phyloP scores from a whole-genome alignment of 2,329 filamentous ascomycete genomes.

The Immersiporthe knoxdaviesiana region DNA sequence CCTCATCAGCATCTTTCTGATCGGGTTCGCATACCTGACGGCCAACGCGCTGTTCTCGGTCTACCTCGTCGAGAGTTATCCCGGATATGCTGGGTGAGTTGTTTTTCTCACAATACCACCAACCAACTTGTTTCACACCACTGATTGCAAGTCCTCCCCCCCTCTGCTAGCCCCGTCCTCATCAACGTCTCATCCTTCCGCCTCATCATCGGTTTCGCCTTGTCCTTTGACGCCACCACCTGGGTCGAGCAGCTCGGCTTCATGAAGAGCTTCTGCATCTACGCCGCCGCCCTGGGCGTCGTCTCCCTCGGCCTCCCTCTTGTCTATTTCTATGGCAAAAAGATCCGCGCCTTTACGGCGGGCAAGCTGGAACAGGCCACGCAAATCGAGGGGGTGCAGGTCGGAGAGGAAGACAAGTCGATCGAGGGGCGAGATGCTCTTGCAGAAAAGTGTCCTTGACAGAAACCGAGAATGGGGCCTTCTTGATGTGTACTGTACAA shows the following conservation, averaged over 20 bases:
- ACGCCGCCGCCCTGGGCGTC: slow-evolving; percentile 25
- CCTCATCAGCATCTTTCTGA: slow-evolving; percentile 33
- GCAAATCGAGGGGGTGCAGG: background rate
- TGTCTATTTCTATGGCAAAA: slow-evolving; percentile 32
- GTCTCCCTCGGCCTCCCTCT: slow-evolving; percentile 28
- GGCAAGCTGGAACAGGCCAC: slow-evolving; percentile 20
- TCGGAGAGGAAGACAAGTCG: background rate
- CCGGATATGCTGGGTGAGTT: slow-evolving; percentile 26
- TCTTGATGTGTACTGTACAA: background rate
- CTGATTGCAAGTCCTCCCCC: background rate
- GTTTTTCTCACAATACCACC: background rate
- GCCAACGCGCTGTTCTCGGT: slow-evolving; percentile 33
- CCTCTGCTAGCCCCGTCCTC: slow-evolving; percentile 34
- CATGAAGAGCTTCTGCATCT: slow-evolving; percentile 29
- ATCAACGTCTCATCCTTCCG: slow-evolving; percentile 33
- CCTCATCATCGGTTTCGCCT: slow-evolving; percentile 32
- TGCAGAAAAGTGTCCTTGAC: background rate
- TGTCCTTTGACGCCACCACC: slow-evolving; percentile 31
- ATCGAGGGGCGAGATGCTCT: background rate
- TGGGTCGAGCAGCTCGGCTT: slow-evolving; percentile 32
- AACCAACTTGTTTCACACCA: background rate
- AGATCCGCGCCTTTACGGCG: slow-evolving; percentile 25
- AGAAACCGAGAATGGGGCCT: too few relatives aligned
- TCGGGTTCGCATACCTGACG: slow-evolving; percentile 33
- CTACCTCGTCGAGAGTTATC: slow-evolving; percentile 36